These are phyloP conservation scores for Pythium phragmitis DNA, from an alignment of 352 stramenopile genomes.

Conservation along the genomic window DNA sequence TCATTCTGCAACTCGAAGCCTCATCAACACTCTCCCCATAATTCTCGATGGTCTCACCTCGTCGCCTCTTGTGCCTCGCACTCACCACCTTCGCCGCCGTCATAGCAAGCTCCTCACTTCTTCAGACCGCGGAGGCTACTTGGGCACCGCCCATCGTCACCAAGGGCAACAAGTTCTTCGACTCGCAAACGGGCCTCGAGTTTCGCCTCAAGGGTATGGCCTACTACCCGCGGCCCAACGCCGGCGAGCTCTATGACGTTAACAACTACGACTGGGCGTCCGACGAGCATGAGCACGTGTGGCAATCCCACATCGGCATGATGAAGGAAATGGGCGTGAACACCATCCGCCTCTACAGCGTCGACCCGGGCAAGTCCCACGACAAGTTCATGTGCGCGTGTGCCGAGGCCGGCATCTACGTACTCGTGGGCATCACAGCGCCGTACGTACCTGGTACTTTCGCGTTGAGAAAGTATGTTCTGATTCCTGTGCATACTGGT, in stretches of 20 bases:
- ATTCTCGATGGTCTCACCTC: neutral
- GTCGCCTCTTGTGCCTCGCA: neutral
- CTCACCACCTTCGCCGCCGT: neutral
- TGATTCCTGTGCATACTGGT: too few relatives aligned
- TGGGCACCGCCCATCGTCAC: slow-evolving; percentile 47
- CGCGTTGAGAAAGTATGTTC: too few relatives aligned
- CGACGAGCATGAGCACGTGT: slow-evolving; percentile 59
- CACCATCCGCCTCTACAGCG: slow-evolving; percentile 61
- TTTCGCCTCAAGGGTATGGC: slow-evolving; percentile 72
- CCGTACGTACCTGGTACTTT: slow-evolving; percentile 27
- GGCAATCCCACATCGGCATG: slow-evolving; percentile 45
- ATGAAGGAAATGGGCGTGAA: slow-evolving; percentile 64
- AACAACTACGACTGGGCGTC: slow-evolving; percentile 62
- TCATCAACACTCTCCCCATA: neutral
- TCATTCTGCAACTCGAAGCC: neutral
- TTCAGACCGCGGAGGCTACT: slow-evolving; percentile 11
- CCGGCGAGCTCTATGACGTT: slow-evolving; percentile 44
- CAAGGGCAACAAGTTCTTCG: slow-evolving; percentile 87
- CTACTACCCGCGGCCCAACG: slow-evolving; percentile 70
- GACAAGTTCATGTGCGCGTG: slow-evolving; percentile 82
- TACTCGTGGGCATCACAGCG: slow-evolving; percentile 60
- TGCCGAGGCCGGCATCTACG: slow-evolving; percentile 69
- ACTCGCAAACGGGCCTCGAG: slow-evolving; percentile 59
- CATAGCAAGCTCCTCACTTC: neutral
- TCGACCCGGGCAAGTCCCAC: slow-evolving; percentile 59